A percentile compares a stretch with the other conserved stretches of the same genome.
Evolutionary conservation across 2,329 filamentous ascomycete species (phyloP).

Genomic region (Pestalotiopsis sp.): DNA sequence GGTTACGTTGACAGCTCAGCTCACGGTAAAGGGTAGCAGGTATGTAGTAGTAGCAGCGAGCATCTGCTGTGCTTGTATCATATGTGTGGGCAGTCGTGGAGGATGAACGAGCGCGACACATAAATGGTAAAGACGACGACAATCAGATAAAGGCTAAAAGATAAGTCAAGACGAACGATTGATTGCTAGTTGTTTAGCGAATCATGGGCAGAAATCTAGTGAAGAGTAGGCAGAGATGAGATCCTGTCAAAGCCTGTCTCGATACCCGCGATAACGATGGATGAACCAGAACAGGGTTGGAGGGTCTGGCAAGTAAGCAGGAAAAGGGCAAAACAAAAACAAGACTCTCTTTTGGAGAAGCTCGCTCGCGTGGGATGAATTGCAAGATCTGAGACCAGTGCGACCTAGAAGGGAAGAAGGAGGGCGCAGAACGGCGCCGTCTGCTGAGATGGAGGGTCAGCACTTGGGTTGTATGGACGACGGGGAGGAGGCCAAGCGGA

Average conservation of each 20-base stretch:
- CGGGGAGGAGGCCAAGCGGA: not conserved
- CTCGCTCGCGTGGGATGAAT: not conserved
- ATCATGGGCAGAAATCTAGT: too few species aligned
- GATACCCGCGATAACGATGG: not conserved
- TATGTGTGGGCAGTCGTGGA: too few species aligned
- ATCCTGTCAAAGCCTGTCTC: not conserved
- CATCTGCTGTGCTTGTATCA: too few species aligned
- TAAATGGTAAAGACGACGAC: too few species aligned
- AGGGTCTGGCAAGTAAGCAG: not conserved
- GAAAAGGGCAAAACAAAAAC: not conserved
- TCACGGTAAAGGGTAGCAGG: not conserved
- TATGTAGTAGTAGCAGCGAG: not conserved
- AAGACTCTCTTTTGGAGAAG: not conserved
- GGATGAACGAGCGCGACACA: too few species aligned
- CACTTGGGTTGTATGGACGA: not conserved
- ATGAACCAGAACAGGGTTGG: not conserved
- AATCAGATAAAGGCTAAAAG: too few species aligned
- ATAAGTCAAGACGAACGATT: too few species aligned
- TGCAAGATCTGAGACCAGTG: slow-evolving; percentile 2
- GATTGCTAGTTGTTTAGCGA: too few species aligned
- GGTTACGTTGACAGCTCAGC: not conserved
- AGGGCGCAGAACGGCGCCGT: not conserved
- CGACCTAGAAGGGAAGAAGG: not conserved
- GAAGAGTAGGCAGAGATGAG: too few species aligned
- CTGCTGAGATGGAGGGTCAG: not conserved